Conservation (phyloP, 768 basidiomycete species). For the Gloeophyllum trabeum region DNA sequence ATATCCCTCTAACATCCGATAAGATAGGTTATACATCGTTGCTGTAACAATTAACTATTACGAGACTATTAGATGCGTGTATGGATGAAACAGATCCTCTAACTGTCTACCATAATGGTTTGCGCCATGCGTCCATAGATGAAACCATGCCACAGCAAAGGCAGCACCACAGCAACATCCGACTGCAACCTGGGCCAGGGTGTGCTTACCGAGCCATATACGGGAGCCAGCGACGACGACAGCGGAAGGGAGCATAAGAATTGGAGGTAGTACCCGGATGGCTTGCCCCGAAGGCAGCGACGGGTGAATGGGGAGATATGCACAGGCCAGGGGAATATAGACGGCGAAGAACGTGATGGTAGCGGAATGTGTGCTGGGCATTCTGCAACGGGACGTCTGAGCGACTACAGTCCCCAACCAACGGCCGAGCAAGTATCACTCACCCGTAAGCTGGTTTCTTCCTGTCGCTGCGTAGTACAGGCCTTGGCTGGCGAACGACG, state of each 20-base stretch:
- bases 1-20: no score
- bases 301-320: constrained; percentile 47
- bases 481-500: constrained; percentile 55
- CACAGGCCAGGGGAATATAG: constrained; percentile 46
- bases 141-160: constrained; percentile 47
- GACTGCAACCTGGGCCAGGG: constrained; percentile 52
- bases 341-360: constrained; percentile 52
- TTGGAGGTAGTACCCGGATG: constrained; percentile 30
- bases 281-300: constrained; percentile 29
- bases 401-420: not conserved
- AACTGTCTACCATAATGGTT: constrained; percentile 15
- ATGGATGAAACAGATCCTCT: not conserved
- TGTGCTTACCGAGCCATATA: constrained; percentile 71
- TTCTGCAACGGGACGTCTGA: constrained; percentile 28
- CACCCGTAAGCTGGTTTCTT: constrained; percentile 62
- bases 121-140: constrained; percentile 35
- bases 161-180: constrained; percentile 44
- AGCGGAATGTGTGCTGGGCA: constrained; percentile 80
- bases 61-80: no score
- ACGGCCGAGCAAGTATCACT: constrained; percentile 9
- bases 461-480: constrained; percentile 22
- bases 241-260: constrained; percentile 46
- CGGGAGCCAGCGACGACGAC: constrained; percentile 47
- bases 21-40: no score
- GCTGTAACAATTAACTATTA: no score